Percentiles rank a stretch among this genome's conserved stretches.
Conservation (phyloP, 2,329 filamentous ascomycete genomes). For the Aspergillus fumigatiaffinis region DNA sequence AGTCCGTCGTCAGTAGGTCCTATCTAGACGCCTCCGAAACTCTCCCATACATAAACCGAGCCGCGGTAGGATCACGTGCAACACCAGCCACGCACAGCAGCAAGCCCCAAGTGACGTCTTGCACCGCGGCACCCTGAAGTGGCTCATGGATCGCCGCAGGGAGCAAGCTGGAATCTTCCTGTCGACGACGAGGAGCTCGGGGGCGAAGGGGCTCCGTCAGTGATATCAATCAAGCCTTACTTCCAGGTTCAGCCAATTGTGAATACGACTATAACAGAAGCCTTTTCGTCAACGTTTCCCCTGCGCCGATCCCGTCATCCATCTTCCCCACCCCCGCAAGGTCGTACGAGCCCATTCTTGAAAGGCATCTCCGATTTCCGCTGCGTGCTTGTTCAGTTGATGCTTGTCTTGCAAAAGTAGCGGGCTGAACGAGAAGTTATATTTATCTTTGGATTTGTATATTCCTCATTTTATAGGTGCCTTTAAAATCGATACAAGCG, state of each 20-base stretch:
- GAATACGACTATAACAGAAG: neutral
- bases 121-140: neutral
- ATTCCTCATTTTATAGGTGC: neutral
- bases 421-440: neutral
- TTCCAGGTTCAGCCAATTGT: neutral
- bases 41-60: neutral
- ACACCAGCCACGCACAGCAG: neutral
- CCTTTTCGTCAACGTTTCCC: neutral
- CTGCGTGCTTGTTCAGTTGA: neutral
- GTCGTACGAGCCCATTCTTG: neutral
- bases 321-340: neutral
- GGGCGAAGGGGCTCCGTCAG: neutral
- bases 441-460: neutral
- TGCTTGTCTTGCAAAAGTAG: neutral
- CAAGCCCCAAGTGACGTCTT: constrained; percentile 8
- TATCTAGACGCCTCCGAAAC: neutral
- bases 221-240: neutral
- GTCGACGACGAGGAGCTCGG: neutral
- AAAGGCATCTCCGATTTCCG: neutral
- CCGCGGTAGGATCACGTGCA: constrained; percentile 1
- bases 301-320: neutral
- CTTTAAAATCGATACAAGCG: neutral
- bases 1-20: neutral
- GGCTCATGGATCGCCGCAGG: constrained; percentile 2
- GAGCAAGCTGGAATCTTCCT: neutral